Evolutionary conservation across 2,329 filamentous ascomycete genomes (phyloP), one percentile per base, ranked within the genome.

Genomic region (Colletotrichum orbiculare): DNA sequence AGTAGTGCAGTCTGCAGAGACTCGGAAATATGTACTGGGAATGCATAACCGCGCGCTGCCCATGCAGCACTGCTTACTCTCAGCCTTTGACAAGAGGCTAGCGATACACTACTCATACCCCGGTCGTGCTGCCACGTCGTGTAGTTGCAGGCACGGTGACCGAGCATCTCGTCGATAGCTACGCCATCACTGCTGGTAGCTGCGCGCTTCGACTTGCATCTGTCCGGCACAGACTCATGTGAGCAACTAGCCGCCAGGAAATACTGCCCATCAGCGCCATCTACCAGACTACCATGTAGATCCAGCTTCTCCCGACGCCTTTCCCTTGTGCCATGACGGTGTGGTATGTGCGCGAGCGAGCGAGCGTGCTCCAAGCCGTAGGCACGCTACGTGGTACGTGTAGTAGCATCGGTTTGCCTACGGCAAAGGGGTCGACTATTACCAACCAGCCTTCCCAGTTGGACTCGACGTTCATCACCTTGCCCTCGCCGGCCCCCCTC

Each of bases 221-320:
- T 46, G 39, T 58, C 47, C 56, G 59, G 67, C 59, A 64, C 60
- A 59, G 60, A 65, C 55, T 53, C 25, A 43, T 48, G 55, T 53
- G 55, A 60, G 54, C 64, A 57, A 64, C 52, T 64, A 45, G 43
- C 54, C 57, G 47, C 47, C 63, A 58, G 49, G 42, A 35, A 47
- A 56, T 25, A 25, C 25, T 25, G 25, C 25, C 25, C 25, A 25
- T 25, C 25, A 25, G 25, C 25, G 25, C 25, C 25, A 25, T 25
- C 25, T 25, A 25, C 25, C 25, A 25, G 4, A 3, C 25, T 25
- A 25, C 25, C 25, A 25, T 4, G 25, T 4, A 25, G 25, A 25
- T 25, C 25, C 25, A 25, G 25, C 42, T 43, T 43, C 42, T 43
- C 10, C 15, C 6, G 8, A 6, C 42, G 13, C 42, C 15, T 43